Evolutionary conservation across 2,329 filamentous ascomycete species (phyloP).

Genomic region (Lasiodiplodia gonubiensis): DNA sequence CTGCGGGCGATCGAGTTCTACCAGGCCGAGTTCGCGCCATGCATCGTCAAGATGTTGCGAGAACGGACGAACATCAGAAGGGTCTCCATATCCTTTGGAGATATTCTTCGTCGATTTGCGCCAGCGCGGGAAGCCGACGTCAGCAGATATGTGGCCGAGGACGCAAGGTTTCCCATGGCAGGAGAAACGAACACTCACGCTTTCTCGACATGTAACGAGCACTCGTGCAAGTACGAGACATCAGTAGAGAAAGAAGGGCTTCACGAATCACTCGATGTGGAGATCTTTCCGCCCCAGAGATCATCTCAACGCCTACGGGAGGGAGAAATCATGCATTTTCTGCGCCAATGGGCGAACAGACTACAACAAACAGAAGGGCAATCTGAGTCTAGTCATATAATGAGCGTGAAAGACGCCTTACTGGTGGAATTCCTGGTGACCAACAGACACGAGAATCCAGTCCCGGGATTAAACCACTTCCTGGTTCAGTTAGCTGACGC

Average conservation of each 20-base stretch:
- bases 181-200: conserved; percentile 38
- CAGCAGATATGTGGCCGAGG: neutral
- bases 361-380: neutral
- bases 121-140: conserved; percentile 29
- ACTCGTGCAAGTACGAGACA: neutral
- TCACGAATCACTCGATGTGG: neutral
- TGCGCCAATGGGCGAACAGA: neutral
- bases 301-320: neutral
- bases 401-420: neutral
- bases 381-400: neutral
- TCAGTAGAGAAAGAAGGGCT: neutral
- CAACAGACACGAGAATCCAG: neutral
- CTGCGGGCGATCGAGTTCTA: conserved; percentile 12
- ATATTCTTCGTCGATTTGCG: conserved; percentile 8
- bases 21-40: conserved; percentile 12
- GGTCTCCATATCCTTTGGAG: conserved; percentile 11
- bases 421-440: neutral
- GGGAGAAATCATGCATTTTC: neutral
- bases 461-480: neutral
- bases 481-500: neutral
- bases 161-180: conserved; percentile 36
- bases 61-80: neutral
- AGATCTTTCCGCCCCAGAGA: neutral
- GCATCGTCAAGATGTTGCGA: neutral
- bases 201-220: neutral